A percentile compares a stretch with the other conserved stretches of the same genome.
Conservation (phyloP, 805 yeast genomes). For the Teunomyces cretensis region DNA sequence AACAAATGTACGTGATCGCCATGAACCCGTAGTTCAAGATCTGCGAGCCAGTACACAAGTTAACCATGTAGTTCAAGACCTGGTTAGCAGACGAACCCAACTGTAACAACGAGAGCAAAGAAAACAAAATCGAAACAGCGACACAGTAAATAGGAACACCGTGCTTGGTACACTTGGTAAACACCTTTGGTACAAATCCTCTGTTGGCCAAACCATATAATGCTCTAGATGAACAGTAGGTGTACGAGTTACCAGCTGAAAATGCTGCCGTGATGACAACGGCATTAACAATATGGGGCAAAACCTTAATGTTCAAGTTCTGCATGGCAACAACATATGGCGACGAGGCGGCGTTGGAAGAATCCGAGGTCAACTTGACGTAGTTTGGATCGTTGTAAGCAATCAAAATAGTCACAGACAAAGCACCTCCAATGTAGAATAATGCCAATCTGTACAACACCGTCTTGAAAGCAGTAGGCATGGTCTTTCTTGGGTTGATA, state of each 20-base stretch:
- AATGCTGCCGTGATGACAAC: conserved; percentile 44
- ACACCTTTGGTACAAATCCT: conserved; percentile 47
- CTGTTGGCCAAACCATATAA: conserved; percentile 47
- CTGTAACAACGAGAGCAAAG: conserved; percentile 65
- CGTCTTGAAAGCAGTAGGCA: conserved; percentile 78
- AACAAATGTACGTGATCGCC: conserved; percentile 42
- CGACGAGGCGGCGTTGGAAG: conserved; percentile 57
- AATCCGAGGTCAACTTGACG: conserved; percentile 55
- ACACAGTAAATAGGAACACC: conserved; percentile 51
- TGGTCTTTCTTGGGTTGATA: conserved; percentile 62
- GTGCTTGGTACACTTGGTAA: conserved; percentile 43
- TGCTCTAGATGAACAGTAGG: conserved; percentile 48
- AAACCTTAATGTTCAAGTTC: conserved; percentile 42
- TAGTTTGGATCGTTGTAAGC: conserved; percentile 62
- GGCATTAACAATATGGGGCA: conserved; percentile 48
- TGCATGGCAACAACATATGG: conserved; percentile 52
- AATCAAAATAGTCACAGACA: conserved; percentile 76
- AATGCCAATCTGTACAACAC: conserved; percentile 67
- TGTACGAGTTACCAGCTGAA: conserved; percentile 50
- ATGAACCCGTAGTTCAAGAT: conserved; percentile 47
- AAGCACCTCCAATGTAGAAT: conserved; percentile 70
- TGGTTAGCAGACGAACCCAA: conserved; percentile 35
- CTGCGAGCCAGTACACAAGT: conserved; percentile 48
- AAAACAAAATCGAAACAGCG: conserved; percentile 47
- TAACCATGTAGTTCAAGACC: conserved; percentile 47